Conservation (phyloP, 2,329 filamentous ascomycete species). For the Exophiala oligosperma region DNA sequence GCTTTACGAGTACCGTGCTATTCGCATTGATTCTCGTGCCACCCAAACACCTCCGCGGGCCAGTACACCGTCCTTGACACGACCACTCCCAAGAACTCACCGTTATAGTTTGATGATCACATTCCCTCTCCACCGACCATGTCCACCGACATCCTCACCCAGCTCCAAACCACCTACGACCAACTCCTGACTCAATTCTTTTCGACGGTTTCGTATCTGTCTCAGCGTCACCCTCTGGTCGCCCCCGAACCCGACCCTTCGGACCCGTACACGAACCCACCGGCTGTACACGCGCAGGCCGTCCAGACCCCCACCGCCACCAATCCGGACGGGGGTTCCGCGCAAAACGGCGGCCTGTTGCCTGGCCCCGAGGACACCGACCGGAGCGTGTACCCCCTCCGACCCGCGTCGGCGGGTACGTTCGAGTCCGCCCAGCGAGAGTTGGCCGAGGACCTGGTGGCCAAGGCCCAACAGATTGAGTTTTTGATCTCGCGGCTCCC, state of each 20-base stretch:
- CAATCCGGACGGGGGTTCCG: constrained; percentile 32
- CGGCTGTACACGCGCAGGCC: constrained; percentile 27
- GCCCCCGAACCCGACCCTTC: constrained; percentile 36
- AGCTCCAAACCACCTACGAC: constrained; percentile 52
- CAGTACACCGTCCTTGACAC: no score
- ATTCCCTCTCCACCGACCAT: constrained; percentile 8
- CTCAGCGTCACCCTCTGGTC: constrained; percentile 46
- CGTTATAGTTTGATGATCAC: no score
- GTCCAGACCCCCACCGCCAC: constrained; percentile 25
- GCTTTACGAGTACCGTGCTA: no score
- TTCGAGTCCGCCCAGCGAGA: constrained; percentile 48
- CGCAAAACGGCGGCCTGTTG: constrained; percentile 14
- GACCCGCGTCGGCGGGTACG: constrained; percentile 42
- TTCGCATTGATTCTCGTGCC: no score
- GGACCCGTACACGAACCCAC: constrained; percentile 37
- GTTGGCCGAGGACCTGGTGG: constrained; percentile 49
- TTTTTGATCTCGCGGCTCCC: constrained; percentile 48
- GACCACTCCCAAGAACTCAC: no score
- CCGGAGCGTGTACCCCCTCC: constrained; percentile 36
- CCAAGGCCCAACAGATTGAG: constrained; percentile 54
- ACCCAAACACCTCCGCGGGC: no score
- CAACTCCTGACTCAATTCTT: constrained; percentile 55
- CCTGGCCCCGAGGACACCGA: constrained; percentile 27
- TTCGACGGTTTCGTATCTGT: constrained; percentile 50
- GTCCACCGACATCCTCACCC: constrained; percentile 47